phyloP scores from a whole-genome alignment of 208 protist genomes.

The Tritrichomonas foetus region DNA sequence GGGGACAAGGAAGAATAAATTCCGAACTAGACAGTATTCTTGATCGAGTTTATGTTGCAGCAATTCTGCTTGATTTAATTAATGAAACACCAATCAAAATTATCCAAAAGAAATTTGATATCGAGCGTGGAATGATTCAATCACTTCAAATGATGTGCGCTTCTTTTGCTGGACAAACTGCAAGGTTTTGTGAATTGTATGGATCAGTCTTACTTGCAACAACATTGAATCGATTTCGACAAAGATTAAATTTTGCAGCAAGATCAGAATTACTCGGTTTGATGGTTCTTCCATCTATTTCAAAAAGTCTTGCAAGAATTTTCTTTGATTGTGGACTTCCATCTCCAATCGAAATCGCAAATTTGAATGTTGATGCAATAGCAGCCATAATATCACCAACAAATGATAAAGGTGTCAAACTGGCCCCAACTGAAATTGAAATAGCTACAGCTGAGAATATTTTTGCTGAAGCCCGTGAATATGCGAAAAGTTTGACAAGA shows the following conservation, averaged over 20 bases:
- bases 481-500: not conserved
- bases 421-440: not conserved
- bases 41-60: not conserved
- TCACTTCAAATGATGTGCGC: not conserved
- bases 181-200: not conserved
- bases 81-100: not conserved
- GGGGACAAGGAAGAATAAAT: not conserved
- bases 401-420: not conserved
- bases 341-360: not conserved
- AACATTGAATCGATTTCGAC: constrained; percentile 4
- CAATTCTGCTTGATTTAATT: not conserved
- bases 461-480: not conserved
- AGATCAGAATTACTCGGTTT: not conserved
- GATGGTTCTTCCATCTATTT: not conserved
- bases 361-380: not conserved
- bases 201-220: not conserved
- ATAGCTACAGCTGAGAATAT: not conserved
- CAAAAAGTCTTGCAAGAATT: not conserved
- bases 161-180: not conserved
- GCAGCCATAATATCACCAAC: not conserved
- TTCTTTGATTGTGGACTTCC: not conserved
- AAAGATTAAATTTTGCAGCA: constrained; percentile 24
- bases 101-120: not conserved
- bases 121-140: not conserved
- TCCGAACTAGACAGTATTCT: not conserved